Evolutionary conservation across 2,329 filamentous ascomycete species (phyloP).

Genomic region (Waltergamsia citrina): DNA sequence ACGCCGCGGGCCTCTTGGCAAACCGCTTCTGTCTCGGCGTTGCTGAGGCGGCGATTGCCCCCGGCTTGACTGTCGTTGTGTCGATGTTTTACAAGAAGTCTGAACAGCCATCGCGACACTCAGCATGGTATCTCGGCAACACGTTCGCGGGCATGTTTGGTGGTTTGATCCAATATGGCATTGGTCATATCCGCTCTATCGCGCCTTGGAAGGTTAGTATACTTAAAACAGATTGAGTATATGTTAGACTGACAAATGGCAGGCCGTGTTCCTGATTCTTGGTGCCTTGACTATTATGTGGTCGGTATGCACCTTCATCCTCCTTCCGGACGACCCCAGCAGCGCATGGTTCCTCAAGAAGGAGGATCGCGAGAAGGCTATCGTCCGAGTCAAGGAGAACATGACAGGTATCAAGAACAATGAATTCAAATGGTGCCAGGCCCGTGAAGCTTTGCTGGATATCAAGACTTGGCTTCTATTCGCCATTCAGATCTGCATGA

Average conservation of each 20-base stretch:
- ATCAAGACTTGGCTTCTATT: slow-evolving; percentile 46
- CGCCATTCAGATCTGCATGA: slow-evolving; percentile 34
- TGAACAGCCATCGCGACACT: slow-evolving; percentile 15
- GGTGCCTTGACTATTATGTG: slow-evolving; percentile 19
- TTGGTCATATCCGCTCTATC: neutral
- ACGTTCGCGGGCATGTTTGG: slow-evolving; percentile 15
- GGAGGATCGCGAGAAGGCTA: slow-evolving; percentile 51
- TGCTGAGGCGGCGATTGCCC: slow-evolving; percentile 18
- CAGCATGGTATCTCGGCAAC: too few species aligned
- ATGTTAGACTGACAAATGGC: neutral
- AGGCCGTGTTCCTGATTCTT: neutral
- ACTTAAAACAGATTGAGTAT: too few species aligned
- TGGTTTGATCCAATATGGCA: slow-evolving; percentile 12
- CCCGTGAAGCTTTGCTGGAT: slow-evolving; percentile 36
- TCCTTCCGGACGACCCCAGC: slow-evolving; percentile 24
- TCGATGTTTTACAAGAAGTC: slow-evolving; percentile 23
- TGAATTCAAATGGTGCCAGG: slow-evolving; percentile 35
- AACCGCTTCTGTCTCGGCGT: slow-evolving; percentile 22
- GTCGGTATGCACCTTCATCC: slow-evolving; percentile 19
- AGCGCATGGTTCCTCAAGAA: slow-evolving; percentile 42
- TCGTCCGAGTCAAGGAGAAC: slow-evolving; percentile 59
- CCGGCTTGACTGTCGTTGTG: slow-evolving; percentile 17
- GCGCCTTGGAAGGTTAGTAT: too few species aligned
- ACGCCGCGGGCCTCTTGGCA: slow-evolving; percentile 15
- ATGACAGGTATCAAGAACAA: slow-evolving; percentile 22